Evolutionary conservation across 306 rosid genomes (phyloP).

Genomic region (Vigna unguiculata): DNA sequence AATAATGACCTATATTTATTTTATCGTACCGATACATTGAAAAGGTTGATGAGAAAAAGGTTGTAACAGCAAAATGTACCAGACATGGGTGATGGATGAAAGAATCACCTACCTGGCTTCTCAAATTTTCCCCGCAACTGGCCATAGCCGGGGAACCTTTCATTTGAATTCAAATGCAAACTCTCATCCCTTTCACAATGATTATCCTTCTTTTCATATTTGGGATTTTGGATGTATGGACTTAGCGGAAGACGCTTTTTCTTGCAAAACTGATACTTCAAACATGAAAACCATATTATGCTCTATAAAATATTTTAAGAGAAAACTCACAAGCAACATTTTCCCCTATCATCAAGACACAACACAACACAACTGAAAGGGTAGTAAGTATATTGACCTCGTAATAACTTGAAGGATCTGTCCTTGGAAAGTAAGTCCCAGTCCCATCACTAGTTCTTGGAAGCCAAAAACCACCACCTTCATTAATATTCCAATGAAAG

Average conservation of each 20-base stretch:
- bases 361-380: constrained; percentile 27
- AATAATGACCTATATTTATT: constrained; percentile 38
- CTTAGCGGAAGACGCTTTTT: constrained; percentile 36
- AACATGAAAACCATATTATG: constrained; percentile 23
- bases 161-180: constrained; percentile 54
- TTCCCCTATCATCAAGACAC: not conserved
- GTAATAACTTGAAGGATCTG: constrained; percentile 47
- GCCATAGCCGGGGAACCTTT: constrained; percentile 53
- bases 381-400: constrained; percentile 13
- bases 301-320: constrained; percentile 1
- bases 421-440: constrained; percentile 76
- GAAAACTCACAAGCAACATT: constrained; percentile 11
- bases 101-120: constrained; percentile 47
- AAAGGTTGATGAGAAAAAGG: constrained; percentile 51
- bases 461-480: constrained; percentile 48
- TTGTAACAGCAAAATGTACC: constrained; percentile 45
- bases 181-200: constrained; percentile 63
- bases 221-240: constrained; percentile 45
- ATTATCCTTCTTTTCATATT: constrained; percentile 50
- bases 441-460: constrained; percentile 74
- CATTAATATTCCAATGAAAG: constrained; percentile 46
- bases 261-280: constrained; percentile 42
- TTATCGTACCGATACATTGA: constrained; percentile 59
- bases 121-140: not conserved
- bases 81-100: constrained; percentile 35